phyloP scores from a whole-genome alignment of 768 basidiomycete species.

The Lactarius trivialis region DNA sequence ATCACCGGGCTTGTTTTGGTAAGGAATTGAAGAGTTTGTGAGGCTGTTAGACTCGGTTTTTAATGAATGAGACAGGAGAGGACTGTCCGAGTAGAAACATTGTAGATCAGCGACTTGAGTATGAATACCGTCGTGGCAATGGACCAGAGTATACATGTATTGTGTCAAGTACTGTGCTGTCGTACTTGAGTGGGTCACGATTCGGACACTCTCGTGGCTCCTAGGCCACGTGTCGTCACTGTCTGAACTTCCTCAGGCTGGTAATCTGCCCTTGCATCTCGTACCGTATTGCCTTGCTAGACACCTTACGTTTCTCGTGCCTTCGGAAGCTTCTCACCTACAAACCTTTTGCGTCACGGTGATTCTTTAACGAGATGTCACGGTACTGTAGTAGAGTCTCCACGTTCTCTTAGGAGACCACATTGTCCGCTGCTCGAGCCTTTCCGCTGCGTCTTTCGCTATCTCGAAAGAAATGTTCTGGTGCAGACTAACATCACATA shows the following conservation, averaged over 20 bases:
- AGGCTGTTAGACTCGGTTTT: background rate
- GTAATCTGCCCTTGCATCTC: too few species aligned
- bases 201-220: background rate
- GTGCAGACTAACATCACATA: too few species aligned
- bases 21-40: background rate
- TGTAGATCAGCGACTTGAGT: background rate
- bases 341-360: too few species aligned
- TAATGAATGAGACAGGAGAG: background rate
- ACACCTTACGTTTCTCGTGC: too few species aligned
- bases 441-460: too few species aligned
- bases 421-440: too few species aligned
- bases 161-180: background rate
- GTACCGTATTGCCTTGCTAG: too few species aligned
- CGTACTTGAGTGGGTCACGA: background rate
- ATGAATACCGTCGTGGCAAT: background rate
- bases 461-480: too few species aligned
- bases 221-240: background rate
- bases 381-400: too few species aligned
- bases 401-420: too few species aligned
- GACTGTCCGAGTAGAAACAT: background rate
- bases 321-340: too few species aligned
- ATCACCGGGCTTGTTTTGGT: background rate
- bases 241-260: background rate
- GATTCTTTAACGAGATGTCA: too few species aligned
- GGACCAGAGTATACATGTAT: background rate